A percentile compares a stretch with the other conserved stretches of the same genome.
Conservation (phyloP, 345 rosid genomes). For the Garcia nutans region DNA sequence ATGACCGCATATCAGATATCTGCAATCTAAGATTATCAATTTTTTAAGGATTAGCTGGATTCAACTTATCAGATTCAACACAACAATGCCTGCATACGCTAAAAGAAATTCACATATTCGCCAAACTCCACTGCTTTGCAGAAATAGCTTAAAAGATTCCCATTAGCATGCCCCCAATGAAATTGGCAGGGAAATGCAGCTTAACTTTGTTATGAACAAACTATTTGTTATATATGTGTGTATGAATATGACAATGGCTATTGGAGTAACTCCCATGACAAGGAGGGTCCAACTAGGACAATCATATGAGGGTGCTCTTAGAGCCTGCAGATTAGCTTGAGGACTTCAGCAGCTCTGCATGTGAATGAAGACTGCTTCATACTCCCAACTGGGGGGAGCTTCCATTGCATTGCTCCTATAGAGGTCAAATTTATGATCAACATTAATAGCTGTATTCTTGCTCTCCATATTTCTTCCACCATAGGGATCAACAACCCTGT, state of each 20-base stretch:
- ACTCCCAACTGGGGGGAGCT: slow-evolving; percentile 18
- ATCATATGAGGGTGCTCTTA: slow-evolving; percentile 1
- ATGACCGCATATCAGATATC: background rate
- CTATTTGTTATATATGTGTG: background rate
- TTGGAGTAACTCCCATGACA: slow-evolving; percentile 19
- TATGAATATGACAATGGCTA: background rate
- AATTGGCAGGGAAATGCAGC: background rate
- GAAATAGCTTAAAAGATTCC: background rate
- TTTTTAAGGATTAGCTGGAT: background rate
- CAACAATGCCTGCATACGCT: background rate
- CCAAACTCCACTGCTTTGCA: background rate
- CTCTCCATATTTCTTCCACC: background rate
- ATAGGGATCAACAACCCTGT: slow-evolving; percentile 6
- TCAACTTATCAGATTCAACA: background rate
- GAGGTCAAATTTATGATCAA: background rate
- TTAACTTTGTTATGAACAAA: background rate
- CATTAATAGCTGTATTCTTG: background rate
- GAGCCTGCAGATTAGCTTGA: slow-evolving; percentile 9
- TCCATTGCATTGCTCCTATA: slow-evolving; percentile 4
- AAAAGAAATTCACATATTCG: background rate
- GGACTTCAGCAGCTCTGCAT: background rate
- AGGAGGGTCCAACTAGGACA: background rate
- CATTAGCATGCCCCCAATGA: background rate
- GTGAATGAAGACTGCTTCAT: background rate
- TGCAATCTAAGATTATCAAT: background rate